phyloP scores from a whole-genome alignment of 768 basidiomycete species.

The Calocybe gangraenosa region DNA sequence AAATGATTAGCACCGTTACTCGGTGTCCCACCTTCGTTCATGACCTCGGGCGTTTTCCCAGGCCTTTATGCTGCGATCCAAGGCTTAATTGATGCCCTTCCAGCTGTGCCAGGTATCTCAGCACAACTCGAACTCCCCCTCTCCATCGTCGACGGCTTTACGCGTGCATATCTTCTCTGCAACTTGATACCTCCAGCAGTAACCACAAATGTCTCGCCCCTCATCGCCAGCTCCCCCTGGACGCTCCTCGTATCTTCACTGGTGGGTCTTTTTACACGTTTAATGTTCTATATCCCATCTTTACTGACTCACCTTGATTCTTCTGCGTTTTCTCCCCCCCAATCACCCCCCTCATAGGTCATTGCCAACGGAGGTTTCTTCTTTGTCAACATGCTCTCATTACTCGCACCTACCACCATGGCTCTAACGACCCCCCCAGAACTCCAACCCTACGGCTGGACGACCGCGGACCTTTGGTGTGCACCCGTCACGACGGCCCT shows the following conservation, averaged over 20 bases:
- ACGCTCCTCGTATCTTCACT: conserved; percentile 70
- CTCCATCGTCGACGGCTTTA: conserved; percentile 71
- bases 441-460: conserved; percentile 82
- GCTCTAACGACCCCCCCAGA: conserved; percentile 74
- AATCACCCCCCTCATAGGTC: conserved; percentile 45
- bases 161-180: conserved; percentile 76
- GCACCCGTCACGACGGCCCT: conserved; percentile 74
- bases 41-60: conserved; percentile 66
- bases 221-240: conserved; percentile 67
- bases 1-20: conserved; percentile 53
- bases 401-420: conserved; percentile 69
- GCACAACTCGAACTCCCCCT: conserved; percentile 66
- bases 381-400: conserved; percentile 67
- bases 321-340: neutral
- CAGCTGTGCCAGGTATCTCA: conserved; percentile 46
- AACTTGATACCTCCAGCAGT: conserved; percentile 72
- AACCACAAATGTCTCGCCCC: conserved; percentile 41
- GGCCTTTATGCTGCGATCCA: conserved; percentile 59
- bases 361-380: conserved; percentile 82
- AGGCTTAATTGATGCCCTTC: conserved; percentile 57
- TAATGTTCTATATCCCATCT: neutral
- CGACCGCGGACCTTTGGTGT: conserved; percentile 79
- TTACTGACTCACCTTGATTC: neutral
- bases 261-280: conserved; percentile 36
- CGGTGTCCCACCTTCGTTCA: conserved; percentile 70